Percentiles rank a stretch among this genome's conserved stretches.
These are phyloP conservation scores for Penicillium sp. DNA, from an alignment of 2,329 filamentous ascomycete genomes.

Conservation along the genomic window DNA sequence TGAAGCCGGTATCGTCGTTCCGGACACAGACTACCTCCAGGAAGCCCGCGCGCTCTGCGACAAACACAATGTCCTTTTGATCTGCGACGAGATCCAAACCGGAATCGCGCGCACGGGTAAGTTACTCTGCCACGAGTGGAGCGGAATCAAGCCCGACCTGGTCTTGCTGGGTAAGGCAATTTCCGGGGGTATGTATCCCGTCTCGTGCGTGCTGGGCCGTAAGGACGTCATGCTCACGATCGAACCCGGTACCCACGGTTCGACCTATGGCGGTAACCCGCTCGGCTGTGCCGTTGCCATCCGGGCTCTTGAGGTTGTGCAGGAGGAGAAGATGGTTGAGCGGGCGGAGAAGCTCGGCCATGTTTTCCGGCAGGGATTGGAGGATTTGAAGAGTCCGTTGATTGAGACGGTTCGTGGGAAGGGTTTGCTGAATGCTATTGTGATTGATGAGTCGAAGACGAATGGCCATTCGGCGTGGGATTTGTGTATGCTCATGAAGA, in stretches of 20 bases:
- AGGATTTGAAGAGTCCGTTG: slow-evolving; percentile 75
- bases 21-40: slow-evolving; percentile 83
- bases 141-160: slow-evolving; percentile 91
- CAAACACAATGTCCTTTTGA: slow-evolving; percentile 92
- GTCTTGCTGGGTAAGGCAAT: slow-evolving; percentile 97
- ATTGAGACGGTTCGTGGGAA: slow-evolving; percentile 86
- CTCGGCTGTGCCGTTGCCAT: slow-evolving; percentile 95
- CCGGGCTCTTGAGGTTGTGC: slow-evolving; percentile 87
- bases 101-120: slow-evolving; percentile 93
- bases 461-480: slow-evolving; percentile 92
- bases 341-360: slow-evolving; percentile 80
- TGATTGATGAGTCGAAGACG: slow-evolving; percentile 89
- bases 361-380: slow-evolving; percentile 78
- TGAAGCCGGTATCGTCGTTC: slow-evolving; percentile 94
- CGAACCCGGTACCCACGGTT: slow-evolving; percentile 95
- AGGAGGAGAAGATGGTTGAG: slow-evolving; percentile 86
- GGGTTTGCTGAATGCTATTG: slow-evolving; percentile 91
- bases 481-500: slow-evolving; percentile 91
- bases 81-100: slow-evolving; percentile 98
- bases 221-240: slow-evolving; percentile 94
- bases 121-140: slow-evolving; percentile 94
- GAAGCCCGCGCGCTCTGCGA: slow-evolving; percentile 84
- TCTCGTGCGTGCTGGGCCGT: slow-evolving; percentile 85
- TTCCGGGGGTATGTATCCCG: slow-evolving; percentile 98
- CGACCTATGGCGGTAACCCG: slow-evolving; percentile 97